These are phyloP conservation scores for sorghum (Sorghum bicolor) DNA, from an alignment of 176 grass and related monocot species.

Conservation along the genomic window Sorghum_bicolor_NCBIv3 NC_012871.2:2768501-2769000, in stretches of 20 bases:
- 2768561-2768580: background rate
- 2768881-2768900: slow-evolving; percentile 77
- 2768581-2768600: background rate
- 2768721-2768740: slow-evolving; percentile 87
- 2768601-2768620: background rate
- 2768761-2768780: background rate
- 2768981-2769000: background rate
- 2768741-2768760: background rate
- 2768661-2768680: slow-evolving; percentile 99
- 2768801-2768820: background rate
- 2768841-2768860: slow-evolving; percentile 94
- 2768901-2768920: slow-evolving; percentile 86
- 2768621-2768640: slow-evolving; percentile 57
- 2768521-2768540: background rate
- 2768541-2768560: background rate
- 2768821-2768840: slow-evolving; percentile 76
- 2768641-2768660: slow-evolving; percentile 94
- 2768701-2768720: slow-evolving; percentile 69
- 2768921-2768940: slow-evolving; percentile 92
- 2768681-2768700: slow-evolving; percentile 89
- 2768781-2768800: background rate
- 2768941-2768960: slow-evolving; percentile 83
- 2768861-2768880: slow-evolving; percentile 83
- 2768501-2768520: background rate
- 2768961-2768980: slow-evolving; percentile 28